Percentiles rank a stretch among this genome's conserved stretches.
Evolutionary conservation across 106 monocot species (phyloP).

Genomic region (Dendrobium huoshanense): DNA sequence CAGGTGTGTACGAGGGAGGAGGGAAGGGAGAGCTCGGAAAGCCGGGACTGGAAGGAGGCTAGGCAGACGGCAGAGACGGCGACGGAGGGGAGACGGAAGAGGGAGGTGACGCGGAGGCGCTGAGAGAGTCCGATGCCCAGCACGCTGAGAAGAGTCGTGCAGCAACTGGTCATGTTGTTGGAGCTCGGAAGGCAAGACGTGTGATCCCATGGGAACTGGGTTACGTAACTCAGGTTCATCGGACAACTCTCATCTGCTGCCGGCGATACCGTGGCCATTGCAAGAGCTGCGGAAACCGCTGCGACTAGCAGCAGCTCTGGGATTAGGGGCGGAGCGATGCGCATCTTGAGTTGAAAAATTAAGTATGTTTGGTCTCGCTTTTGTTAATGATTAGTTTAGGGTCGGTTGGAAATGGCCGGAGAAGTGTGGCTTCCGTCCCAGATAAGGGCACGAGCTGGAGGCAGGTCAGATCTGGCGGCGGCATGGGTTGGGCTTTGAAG

Average conservation of each 20-base stretch:
- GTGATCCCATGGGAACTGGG: constrained; percentile 60
- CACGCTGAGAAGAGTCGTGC: constrained; percentile 49
- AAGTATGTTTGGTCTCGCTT: background rate
- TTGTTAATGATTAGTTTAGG: background rate
- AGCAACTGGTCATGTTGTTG: constrained; percentile 52
- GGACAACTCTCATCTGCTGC: constrained; percentile 38
- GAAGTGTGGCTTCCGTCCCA: background rate
- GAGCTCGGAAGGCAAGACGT: constrained; percentile 29
- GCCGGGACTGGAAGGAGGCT: constrained; percentile 24
- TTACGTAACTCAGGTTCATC: constrained; percentile 51
- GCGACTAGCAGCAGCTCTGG: background rate
- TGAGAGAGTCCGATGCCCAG: constrained; percentile 38
- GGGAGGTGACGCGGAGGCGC: constrained; percentile 55
- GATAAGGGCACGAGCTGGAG: background rate
- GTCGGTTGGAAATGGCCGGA: background rate
- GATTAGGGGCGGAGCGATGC: background rate
- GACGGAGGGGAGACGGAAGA: constrained; percentile 46
- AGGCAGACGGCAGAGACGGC: constrained; percentile 52
- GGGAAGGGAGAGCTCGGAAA: constrained; percentile 51
- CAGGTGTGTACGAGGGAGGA: constrained; percentile 34
- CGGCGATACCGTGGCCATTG: background rate
- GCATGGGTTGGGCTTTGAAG: background rate
- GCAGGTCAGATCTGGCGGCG: constrained; percentile 6
- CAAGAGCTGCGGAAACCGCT: background rate
- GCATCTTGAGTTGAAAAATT: background rate